Evolutionary conservation across 768 basidiomycete species (phyloP).

Genomic region (Crucibulum laeve): DNA sequence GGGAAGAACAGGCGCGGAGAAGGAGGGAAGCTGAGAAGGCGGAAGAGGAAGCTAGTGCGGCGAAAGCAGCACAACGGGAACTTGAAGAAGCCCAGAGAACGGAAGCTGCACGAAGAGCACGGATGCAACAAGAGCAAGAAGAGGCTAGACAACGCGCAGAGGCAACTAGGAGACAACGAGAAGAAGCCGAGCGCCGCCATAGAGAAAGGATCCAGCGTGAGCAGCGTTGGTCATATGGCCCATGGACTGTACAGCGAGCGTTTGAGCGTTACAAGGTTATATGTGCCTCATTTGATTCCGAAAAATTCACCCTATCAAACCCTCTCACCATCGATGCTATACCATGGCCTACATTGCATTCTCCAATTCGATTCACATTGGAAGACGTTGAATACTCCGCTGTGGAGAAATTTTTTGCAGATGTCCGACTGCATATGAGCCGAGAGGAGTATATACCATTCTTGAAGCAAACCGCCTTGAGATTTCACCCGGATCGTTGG

Average conservation of each 20-base stretch:
- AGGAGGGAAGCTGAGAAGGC: conserved; percentile 36
- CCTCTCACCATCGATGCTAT: conserved; percentile 59
- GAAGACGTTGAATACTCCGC: conserved; percentile 69
- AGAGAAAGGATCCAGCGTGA: conserved; percentile 38
- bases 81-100: conserved; percentile 21
- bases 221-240: conserved; percentile 53
- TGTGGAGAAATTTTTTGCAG: conserved; percentile 68
- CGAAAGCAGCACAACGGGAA: conserved; percentile 27
- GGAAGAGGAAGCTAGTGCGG: conserved; percentile 35
- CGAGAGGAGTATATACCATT: conserved; percentile 59
- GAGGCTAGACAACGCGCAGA: conserved; percentile 22
- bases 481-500: conserved; percentile 85
- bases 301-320: conserved; percentile 47
- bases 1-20: conserved; percentile 50
- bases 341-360: conserved; percentile 71
- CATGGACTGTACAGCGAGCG: conserved; percentile 64
- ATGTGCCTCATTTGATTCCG: conserved; percentile 58
- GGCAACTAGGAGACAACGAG: conserved; percentile 17
- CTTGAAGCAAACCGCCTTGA: conserved; percentile 64
- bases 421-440: conserved; percentile 47
- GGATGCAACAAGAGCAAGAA: conserved; percentile 14
- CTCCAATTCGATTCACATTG: conserved; percentile 46
- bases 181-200: conserved; percentile 20
- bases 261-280: conserved; percentile 64
- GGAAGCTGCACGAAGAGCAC: conserved; percentile 19